Percentiles rank a stretch among this genome's conserved stretches.
phyloP scores from a whole-genome alignment of 306 rosid species.

The Parietaria judaica region DNA sequence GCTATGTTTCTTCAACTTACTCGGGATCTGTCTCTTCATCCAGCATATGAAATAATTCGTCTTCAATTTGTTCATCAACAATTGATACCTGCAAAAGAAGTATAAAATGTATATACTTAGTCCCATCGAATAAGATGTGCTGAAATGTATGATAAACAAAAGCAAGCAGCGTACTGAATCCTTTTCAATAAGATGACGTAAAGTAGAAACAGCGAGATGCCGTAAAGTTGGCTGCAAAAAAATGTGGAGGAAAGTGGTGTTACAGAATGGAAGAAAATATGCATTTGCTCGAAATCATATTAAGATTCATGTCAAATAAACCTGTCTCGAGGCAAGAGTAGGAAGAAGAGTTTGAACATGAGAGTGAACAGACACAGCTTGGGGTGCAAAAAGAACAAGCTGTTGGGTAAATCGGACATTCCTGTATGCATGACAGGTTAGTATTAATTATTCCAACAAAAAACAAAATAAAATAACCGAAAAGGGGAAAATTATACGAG shows the following conservation, averaged over 20 bases:
- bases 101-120: not conserved
- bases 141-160: slow-evolving; percentile 10
- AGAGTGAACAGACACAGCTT: slow-evolving; percentile 88
- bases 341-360: slow-evolving; percentile 49
- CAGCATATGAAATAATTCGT: slow-evolving; percentile 79
- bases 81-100: slow-evolving; percentile 58
- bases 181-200: slow-evolving; percentile 91
- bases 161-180: slow-evolving; percentile 60
- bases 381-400: slow-evolving; percentile 95
- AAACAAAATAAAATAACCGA: not conserved
- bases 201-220: slow-evolving; percentile 89
- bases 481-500: slow-evolving; percentile 3
- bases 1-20: slow-evolving; percentile 36
- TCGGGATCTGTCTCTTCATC: slow-evolving; percentile 98
- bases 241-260: not conserved
- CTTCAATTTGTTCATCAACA: slow-evolving; percentile 81
- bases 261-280: slow-evolving; percentile 11
- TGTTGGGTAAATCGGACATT: slow-evolving; percentile 96
- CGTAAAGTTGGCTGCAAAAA: slow-evolving; percentile 78
- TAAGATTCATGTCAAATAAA: slow-evolving; percentile 17
- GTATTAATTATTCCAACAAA: slow-evolving; percentile 1
- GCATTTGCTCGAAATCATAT: slow-evolving; percentile 10
- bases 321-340: slow-evolving; percentile 65
- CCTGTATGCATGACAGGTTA: slow-evolving; percentile 38
- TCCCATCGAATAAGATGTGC: slow-evolving; percentile 17